Percentiles rank a stretch among this genome's conserved stretches.
Conservation (phyloP, 2,329 filamentous ascomycete genomes). For the Zasmidium angulare region DNA sequence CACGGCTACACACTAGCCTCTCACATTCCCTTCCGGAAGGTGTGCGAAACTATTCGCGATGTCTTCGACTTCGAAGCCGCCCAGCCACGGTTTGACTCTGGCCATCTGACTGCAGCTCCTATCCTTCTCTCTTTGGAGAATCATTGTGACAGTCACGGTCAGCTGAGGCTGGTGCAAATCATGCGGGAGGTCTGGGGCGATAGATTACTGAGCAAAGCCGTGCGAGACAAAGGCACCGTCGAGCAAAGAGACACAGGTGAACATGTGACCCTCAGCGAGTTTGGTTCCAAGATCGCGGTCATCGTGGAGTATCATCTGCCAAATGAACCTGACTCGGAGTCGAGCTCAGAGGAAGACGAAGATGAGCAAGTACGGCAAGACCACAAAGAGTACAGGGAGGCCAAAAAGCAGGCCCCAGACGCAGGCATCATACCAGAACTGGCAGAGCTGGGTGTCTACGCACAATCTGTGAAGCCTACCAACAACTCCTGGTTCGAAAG, state of each 20-base stretch:
- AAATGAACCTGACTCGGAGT: slow-evolving; percentile 48
- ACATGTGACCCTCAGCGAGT: slow-evolving; percentile 59
- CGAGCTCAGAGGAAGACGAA: slow-evolving; percentile 37
- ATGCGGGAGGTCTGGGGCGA: slow-evolving; percentile 65
- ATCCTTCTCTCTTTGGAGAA: slow-evolving; percentile 68
- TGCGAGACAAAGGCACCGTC: slow-evolving; percentile 56
- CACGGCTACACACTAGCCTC: slow-evolving; percentile 69
- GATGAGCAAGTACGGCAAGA: slow-evolving; percentile 44
- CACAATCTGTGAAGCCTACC: slow-evolving; percentile 66
- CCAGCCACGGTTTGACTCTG: slow-evolving; percentile 41
- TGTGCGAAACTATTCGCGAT: slow-evolving; percentile 66
- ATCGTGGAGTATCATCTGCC: slow-evolving; percentile 68
- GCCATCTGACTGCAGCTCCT: slow-evolving; percentile 52
- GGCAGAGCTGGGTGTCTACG: slow-evolving; percentile 66
- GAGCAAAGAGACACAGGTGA: slow-evolving; percentile 55
- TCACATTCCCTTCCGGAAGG: slow-evolving; percentile 62
- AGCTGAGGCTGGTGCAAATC: slow-evolving; percentile 62
- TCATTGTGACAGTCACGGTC: slow-evolving; percentile 61
- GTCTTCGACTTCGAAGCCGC: slow-evolving; percentile 60
- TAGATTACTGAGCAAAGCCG: slow-evolving; percentile 57
- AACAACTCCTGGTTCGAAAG: slow-evolving; percentile 66
- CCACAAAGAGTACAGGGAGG: slow-evolving; percentile 54
- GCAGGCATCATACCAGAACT: slow-evolving; percentile 62
- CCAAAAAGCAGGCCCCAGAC: slow-evolving; percentile 51
- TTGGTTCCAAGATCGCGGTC: slow-evolving; percentile 63